These are phyloP conservation scores for Melanogaster broomeanus DNA, from an alignment of 768 basidiomycete species.

Conservation along the genomic window DNA sequence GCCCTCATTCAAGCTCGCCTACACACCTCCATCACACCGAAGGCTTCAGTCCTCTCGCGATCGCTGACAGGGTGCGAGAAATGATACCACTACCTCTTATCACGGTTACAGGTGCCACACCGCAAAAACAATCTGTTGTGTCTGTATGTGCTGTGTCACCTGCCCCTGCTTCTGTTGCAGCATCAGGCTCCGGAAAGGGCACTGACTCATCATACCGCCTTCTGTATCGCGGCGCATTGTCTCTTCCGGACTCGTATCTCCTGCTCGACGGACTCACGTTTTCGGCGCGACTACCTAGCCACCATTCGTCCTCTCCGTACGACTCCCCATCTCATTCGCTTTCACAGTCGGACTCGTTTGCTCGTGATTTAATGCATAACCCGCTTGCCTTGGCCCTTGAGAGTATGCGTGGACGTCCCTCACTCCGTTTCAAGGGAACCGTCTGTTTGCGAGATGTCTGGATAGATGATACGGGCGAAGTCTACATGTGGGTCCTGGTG, in stretches of 20 bases:
- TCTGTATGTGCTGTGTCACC: background rate
- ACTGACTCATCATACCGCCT: slow-evolving; percentile 42
- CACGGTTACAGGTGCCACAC: slow-evolving; percentile 22
- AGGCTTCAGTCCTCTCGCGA: background rate
- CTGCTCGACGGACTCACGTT: slow-evolving; percentile 77
- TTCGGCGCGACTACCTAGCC: slow-evolving; percentile 45
- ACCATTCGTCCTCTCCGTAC: slow-evolving; percentile 27
- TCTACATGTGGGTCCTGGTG: slow-evolving; percentile 46
- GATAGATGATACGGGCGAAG: slow-evolving; percentile 57
- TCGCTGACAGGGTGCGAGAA: background rate
- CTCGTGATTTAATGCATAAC: slow-evolving; percentile 55
- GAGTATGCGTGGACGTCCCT: slow-evolving; percentile 76
- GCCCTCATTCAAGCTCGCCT: background rate
- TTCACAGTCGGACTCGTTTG: slow-evolving; percentile 26
- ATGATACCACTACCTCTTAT: background rate
- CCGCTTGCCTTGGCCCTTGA: slow-evolving; percentile 73
- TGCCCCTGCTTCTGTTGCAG: slow-evolving; percentile 4
- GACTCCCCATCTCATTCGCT: slow-evolving; percentile 22
- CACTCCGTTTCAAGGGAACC: slow-evolving; percentile 57
- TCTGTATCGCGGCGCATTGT: slow-evolving; percentile 74
- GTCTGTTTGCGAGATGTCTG: slow-evolving; percentile 56
- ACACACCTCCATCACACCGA: too few relatives aligned
- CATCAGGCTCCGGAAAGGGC: slow-evolving; percentile 3
- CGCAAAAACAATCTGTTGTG: slow-evolving; percentile 8
- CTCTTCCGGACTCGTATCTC: slow-evolving; percentile 71